A percentile compares a stretch with the other conserved stretches of the same genome.
phyloP scores from a whole-genome alignment of 2,329 filamentous ascomycete genomes.

The Arthrobotrys sphaeroides region DNA sequence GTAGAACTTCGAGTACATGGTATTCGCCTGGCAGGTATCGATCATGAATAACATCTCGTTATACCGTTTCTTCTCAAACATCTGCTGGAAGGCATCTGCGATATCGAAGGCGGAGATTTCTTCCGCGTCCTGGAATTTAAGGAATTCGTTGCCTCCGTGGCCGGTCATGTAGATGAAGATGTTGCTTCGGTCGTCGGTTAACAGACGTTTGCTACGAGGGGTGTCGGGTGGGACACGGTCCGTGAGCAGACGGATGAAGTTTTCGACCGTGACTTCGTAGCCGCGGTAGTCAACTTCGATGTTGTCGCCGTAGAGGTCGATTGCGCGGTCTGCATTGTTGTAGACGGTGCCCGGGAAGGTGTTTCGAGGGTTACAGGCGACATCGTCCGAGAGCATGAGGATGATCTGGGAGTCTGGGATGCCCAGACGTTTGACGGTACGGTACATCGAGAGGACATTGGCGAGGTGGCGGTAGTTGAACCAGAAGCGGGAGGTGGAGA shows the following conservation, averaged over 20 bases:
- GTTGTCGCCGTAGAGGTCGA: constrained; percentile 97
- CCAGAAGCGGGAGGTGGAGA: constrained; percentile 98
- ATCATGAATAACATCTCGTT: constrained; percentile 99
- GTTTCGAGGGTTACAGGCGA: constrained; percentile 99
- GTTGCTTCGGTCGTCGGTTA: constrained; percentile 95
- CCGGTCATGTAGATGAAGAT: constrained; percentile 99
- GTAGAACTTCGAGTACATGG: constrained; percentile 98
- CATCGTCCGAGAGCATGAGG: constrained; percentile 99
- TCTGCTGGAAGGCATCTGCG: constrained; percentile 97
- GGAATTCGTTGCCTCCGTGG: constrained; percentile 94
- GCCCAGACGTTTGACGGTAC: constrained; percentile 95
- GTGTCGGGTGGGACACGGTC: constrained; percentile 95
- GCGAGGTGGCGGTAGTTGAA: constrained; percentile 99
- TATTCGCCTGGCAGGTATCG: constrained; percentile 98
- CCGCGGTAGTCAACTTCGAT: constrained; percentile 98
- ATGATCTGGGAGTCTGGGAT: constrained; percentile 99
- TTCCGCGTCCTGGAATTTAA: constrained; percentile 98
- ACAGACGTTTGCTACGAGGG: constrained; percentile 88
- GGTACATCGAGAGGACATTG: constrained; percentile 96
- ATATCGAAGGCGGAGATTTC: constrained; percentile 97
- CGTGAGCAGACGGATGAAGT: constrained; percentile 94
- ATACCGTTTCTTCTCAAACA: constrained; percentile 99
- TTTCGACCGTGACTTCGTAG: constrained; percentile 98
- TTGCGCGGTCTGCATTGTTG: constrained; percentile 93
- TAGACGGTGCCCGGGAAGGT: constrained; percentile 97